Conservation (phyloP, 2,329 filamentous ascomycete genomes). For the Pseudogymnoascus sp. region DNA sequence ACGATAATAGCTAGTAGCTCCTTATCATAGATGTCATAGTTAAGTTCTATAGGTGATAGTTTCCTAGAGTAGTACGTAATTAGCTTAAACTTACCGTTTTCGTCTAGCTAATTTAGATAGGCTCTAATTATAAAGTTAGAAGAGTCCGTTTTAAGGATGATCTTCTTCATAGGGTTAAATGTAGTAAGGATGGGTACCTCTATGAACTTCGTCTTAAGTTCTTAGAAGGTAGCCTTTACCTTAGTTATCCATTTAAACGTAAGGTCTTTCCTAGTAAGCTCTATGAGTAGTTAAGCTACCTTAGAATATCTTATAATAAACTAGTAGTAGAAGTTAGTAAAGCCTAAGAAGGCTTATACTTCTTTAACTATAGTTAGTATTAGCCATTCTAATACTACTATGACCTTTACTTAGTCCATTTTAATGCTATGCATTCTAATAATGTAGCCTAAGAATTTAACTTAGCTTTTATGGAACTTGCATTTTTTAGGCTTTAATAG, state of each 20-base stretch:
- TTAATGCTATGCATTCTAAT: conserved; percentile 11
- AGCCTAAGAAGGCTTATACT: conserved; percentile 24
- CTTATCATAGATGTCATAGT: conserved; percentile 30
- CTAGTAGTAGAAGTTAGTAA: conserved; percentile 27
- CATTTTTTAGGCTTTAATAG: conserved; percentile 8
- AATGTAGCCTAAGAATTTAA: conserved; percentile 16
- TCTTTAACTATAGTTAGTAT: conserved; percentile 15
- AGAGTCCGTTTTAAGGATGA: not conserved
- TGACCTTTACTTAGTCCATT: conserved; percentile 16
- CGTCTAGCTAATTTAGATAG: not conserved
- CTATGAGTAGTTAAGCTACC: not conserved
- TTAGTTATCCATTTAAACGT: not conserved
- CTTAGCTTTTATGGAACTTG: conserved; percentile 14
- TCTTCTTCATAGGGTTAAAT: not conserved
- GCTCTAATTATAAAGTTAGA: not conserved
- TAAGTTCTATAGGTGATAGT: conserved; percentile 12
- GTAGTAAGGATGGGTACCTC: not conserved
- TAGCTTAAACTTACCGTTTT: not conserved
- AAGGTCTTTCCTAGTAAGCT: not conserved
- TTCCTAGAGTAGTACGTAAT: not conserved
- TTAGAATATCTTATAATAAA: conserved; percentile 25
- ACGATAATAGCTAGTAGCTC: conserved; percentile 29
- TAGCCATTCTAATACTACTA: conserved; percentile 16
- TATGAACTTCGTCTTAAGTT: not conserved
- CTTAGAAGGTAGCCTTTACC: not conserved